Evolutionary conservation across 805 yeast species (phyloP).

Genomic region (Ogataea methylovora): DNA sequence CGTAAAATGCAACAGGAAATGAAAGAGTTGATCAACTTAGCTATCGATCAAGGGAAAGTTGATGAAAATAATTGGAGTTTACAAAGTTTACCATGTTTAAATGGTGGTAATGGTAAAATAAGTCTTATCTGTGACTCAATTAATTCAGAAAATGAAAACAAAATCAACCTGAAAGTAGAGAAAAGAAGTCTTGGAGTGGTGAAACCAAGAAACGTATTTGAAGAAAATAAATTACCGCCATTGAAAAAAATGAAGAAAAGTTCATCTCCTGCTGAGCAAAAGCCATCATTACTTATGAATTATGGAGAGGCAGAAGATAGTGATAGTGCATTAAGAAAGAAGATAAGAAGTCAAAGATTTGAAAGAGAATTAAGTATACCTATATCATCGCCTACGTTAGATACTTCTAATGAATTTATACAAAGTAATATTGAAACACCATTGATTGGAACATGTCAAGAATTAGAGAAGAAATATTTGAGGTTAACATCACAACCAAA

Average conservation of each 20-base stretch:
- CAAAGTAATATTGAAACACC: constrained; percentile 8
- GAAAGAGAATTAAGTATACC: constrained; percentile 24
- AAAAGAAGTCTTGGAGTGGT: background rate
- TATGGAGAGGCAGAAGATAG: constrained; percentile 4
- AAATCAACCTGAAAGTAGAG: background rate
- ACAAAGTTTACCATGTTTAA: constrained; percentile 41
- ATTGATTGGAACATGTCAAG: constrained; percentile 55
- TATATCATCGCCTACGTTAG: constrained; percentile 3
- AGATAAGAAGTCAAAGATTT: constrained; percentile 41
- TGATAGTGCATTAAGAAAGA: constrained; percentile 2
- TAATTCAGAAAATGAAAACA: background rate
- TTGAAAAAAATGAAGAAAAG: constrained; percentile 7
- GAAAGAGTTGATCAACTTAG: constrained; percentile 39
- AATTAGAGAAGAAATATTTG: constrained; percentile 69
- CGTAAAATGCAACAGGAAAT: constrained; percentile 41
- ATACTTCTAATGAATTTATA: constrained; percentile 3
- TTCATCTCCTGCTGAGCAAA: constrained; percentile 1
- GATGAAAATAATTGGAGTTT: constrained; percentile 46
- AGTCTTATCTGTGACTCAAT: constrained; percentile 4
- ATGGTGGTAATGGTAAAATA: constrained; percentile 1
- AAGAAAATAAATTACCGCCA: constrained; percentile 8
- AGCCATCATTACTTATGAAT: constrained; percentile 6
- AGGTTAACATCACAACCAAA: constrained; percentile 89
- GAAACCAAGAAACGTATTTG: constrained; percentile 5
- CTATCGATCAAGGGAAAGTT: constrained; percentile 35